Conservation (phyloP, 495 filamentous ascomycete genomes). For the Bacidia gigantensis region DNA sequence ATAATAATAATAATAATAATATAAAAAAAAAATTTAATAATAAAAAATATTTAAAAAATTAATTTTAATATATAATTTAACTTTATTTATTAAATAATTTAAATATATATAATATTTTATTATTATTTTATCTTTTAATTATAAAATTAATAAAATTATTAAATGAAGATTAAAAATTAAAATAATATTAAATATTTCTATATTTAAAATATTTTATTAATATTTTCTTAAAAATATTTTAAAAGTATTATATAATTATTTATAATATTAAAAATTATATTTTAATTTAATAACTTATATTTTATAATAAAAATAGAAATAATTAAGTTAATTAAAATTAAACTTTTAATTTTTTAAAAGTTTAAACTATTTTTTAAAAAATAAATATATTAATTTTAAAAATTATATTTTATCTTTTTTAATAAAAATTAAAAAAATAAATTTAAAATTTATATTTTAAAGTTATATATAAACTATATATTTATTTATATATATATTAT, state of each 20-base stretch:
- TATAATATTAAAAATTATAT: background rate
- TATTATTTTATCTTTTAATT: background rate
- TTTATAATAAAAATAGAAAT: conserved; percentile 1
- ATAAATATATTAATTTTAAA: too few species aligned
- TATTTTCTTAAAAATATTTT: background rate
- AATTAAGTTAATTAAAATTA: too few species aligned
- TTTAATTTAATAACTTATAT: conserved; percentile 2
- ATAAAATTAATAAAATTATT: background rate
- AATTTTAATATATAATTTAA: background rate
- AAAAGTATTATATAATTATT: background rate
- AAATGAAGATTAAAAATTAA: conserved; percentile 1
- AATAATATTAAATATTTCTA: background rate
- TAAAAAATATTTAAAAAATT: too few species aligned
- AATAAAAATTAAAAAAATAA: too few species aligned
- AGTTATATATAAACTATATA: too few species aligned
- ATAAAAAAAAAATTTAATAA: too few species aligned
- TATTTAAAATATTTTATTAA: background rate
- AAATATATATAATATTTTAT: background rate
- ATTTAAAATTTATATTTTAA: too few species aligned
- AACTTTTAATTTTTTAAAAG: too few species aligned
- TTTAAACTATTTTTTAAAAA: too few species aligned
- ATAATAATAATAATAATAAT: too few species aligned
- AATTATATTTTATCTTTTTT: too few species aligned
- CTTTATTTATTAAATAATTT: background rate
- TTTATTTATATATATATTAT: too few species aligned